Conservation (phyloP, 2,329 filamentous ascomycete species). For the Penicillium psychrosexuale region DNA sequence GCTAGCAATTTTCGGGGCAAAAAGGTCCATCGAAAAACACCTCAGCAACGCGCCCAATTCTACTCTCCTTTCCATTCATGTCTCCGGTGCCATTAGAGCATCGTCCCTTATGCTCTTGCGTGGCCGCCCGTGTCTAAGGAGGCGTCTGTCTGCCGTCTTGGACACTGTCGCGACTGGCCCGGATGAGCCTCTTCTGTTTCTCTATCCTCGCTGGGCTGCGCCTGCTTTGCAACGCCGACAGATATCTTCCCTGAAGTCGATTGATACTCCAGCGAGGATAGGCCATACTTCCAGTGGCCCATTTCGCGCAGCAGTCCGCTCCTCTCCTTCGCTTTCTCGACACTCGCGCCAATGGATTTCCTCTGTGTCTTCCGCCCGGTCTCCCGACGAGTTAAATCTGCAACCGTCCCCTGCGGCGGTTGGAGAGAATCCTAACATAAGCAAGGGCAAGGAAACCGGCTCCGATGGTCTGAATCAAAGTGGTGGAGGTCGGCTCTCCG, state of each 20-base stretch:
- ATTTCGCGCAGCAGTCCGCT: not conserved
- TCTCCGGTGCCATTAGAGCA: slow-evolving; percentile 14
- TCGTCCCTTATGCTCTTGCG: slow-evolving; percentile 42
- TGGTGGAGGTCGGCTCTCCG: not conserved
- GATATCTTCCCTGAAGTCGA: slow-evolving; percentile 16
- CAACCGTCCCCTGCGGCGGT: not conserved
- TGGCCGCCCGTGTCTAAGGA: slow-evolving; percentile 41
- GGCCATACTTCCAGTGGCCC: not conserved
- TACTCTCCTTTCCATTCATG: slow-evolving; percentile 12
- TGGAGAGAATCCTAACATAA: not conserved
- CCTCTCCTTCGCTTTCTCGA: slow-evolving; percentile 5
- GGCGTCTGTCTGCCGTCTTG: slow-evolving; percentile 36
- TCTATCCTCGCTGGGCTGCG: slow-evolving; percentile 44
- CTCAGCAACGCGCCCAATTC: slow-evolving; percentile 4
- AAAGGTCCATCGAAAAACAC: slow-evolving; percentile 12
- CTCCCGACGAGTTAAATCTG: not conserved
- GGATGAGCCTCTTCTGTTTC: slow-evolving; percentile 46
- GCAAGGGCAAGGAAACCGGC: not conserved
- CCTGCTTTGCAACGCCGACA: slow-evolving; percentile 25
- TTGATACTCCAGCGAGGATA: slow-evolving; percentile 3
- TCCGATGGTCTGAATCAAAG: not conserved
- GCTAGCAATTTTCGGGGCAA: slow-evolving; percentile 22
- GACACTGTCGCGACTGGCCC: slow-evolving; percentile 37
- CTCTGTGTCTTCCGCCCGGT: not conserved
- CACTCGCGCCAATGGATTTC: slow-evolving; percentile 28